Evolutionary conservation across 495 filamentous ascomycete genomes (phyloP).

Genomic region (Penicillium angulare): DNA sequence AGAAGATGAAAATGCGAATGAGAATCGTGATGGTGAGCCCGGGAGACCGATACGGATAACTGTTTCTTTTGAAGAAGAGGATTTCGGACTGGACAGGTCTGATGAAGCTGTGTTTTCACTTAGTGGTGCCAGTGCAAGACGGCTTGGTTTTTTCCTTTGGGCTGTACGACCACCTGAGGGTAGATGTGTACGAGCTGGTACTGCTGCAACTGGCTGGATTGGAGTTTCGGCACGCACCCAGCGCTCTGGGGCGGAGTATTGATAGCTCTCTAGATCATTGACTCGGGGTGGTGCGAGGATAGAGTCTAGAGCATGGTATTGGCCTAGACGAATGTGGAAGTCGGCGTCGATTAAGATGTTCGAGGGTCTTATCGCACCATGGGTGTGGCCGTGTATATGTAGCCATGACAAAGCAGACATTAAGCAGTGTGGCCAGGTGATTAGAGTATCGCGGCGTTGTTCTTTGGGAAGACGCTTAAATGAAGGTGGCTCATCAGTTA

Average conservation of each 20-base stretch:
- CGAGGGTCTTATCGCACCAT: slow-evolving; percentile 81
- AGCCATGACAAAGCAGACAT: slow-evolving; percentile 73
- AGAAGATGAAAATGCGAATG: slow-evolving; percentile 36
- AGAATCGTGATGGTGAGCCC: slow-evolving; percentile 37
- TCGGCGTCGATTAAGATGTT: slow-evolving; percentile 72
- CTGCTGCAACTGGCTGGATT: slow-evolving; percentile 1
- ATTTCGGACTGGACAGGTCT: slow-evolving; percentile 27
- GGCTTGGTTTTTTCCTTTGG: slow-evolving; percentile 27
- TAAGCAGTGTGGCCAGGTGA: slow-evolving; percentile 89
- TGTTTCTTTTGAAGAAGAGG: slow-evolving; percentile 39
- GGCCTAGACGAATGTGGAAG: slow-evolving; percentile 70
- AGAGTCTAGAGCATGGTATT: slow-evolving; percentile 64
- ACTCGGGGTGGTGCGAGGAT: slow-evolving; percentile 50
- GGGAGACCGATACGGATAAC: slow-evolving; percentile 37
- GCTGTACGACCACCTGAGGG: slow-evolving; percentile 51
- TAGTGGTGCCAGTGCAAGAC: slow-evolving; percentile 20
- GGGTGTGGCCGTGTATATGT: slow-evolving; percentile 68
- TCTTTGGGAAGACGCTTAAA: slow-evolving; percentile 73
- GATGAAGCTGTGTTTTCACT: slow-evolving; percentile 24
- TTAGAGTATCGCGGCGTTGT: slow-evolving; percentile 62
- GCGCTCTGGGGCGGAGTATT: slow-evolving; percentile 83
- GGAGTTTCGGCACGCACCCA: slow-evolving; percentile 47
- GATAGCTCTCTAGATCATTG: slow-evolving; percentile 77
- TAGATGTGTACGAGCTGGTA: slow-evolving; percentile 21
- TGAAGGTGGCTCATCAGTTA: slow-evolving; percentile 61